Evolutionary conservation across 2,329 filamentous ascomycete genomes (phyloP).

Genomic region (Beauveria varroae): DNA sequence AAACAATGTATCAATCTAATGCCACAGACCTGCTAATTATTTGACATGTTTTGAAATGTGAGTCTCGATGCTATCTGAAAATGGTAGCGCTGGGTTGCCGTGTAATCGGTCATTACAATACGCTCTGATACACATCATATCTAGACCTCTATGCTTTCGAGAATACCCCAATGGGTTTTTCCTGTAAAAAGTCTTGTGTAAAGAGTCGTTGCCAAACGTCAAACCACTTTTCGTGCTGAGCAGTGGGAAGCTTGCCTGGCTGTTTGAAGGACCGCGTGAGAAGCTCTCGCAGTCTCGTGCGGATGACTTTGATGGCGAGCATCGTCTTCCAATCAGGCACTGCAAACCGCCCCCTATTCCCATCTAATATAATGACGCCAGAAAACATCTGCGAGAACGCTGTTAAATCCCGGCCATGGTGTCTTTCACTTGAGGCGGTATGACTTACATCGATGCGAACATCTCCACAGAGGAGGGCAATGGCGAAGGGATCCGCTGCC

Average conservation of each 20-base stretch:
- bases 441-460: constrained; percentile 68
- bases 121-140: not conserved
- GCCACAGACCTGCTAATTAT: not conserved
- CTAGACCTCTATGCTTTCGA: constrained; percentile 22
- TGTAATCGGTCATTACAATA: not conserved
- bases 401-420: constrained; percentile 1
- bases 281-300: constrained; percentile 66
- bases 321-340: constrained; percentile 85
- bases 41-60: not conserved
- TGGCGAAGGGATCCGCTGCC: constrained; percentile 70
- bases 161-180: constrained; percentile 20
- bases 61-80: not conserved
- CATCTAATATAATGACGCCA: constrained; percentile 79
- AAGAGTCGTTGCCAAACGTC: constrained; percentile 69
- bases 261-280: constrained; percentile 63
- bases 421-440: not conserved
- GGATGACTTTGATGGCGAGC: constrained; percentile 78
- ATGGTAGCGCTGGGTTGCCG: not conserved
- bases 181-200: constrained; percentile 38
- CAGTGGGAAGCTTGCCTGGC: constrained; percentile 53
- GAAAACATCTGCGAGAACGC: constrained; percentile 59
- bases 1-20: not conserved
- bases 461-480: constrained; percentile 81
- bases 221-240: constrained; percentile 66
- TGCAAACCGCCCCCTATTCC: constrained; percentile 77